Base-by-base conservation (phyloP, 805 yeast species). In the Candida rishiriensis region DNA sequence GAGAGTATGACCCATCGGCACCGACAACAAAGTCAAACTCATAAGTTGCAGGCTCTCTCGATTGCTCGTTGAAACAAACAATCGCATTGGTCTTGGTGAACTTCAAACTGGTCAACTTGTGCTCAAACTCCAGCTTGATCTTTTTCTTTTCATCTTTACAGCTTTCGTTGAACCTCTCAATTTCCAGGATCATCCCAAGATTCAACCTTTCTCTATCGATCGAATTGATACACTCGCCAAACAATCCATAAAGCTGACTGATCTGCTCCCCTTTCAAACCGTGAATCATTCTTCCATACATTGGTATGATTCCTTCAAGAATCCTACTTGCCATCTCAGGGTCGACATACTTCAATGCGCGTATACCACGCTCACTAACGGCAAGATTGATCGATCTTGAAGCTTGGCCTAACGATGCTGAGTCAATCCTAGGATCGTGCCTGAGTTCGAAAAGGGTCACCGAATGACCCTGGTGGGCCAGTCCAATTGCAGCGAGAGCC, bases 271-370 rank as follows among this genome's bases (percentile, higher is more conserved):
- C 96, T 11, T 70, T 55, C 12, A 65, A 40, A 50, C 83, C 83
- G 62, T 90, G 97, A 46, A 90, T 81, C 97, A 89, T 88, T 36
- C 97, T 71, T 2, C 96, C 97, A 35, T 76, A 67, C 91, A 90
- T 86, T 2, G 97, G 97, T 21, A 87, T 83, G 18, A 86, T 76
- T 35, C 77, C 76, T 29, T 69, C 64, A 48, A 85, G 56, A 2
- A 88, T 72, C 21, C 80, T 57, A 0, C 67, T 62, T 11, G 84
- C 79, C 70, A 88, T 70, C 12, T 67, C 72, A 1, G 65, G 60
- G 57, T 85, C 89, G 11, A 89, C 81, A 40, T 70, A 73, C 44
- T 71, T 65, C 57, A 90, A 64, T 0, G 96, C 85, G 26, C 73
- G 66, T 43, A 88, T 81, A 1, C 97, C 97, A 40, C 97, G 73